Conservation (phyloP, 176 grass and related monocot species). For the Oryza rufipogon region DNA sequence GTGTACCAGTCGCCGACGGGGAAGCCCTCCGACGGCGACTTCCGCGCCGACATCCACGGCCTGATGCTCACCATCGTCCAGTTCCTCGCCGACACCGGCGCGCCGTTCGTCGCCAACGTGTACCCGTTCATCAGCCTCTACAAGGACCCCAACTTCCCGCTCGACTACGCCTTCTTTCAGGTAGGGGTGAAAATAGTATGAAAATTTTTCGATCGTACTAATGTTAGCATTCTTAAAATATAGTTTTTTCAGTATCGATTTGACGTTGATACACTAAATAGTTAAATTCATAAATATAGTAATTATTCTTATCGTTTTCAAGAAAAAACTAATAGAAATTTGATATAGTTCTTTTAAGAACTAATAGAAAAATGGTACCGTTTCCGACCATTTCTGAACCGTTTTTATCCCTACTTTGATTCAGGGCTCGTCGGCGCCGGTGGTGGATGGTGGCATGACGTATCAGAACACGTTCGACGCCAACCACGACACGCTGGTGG, state of each 20-base stretch:
- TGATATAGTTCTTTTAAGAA: too few species aligned
- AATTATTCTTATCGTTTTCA: too few species aligned
- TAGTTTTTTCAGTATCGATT: too few species aligned
- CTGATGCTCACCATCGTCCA: conserved; percentile 63
- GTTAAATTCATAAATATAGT: too few species aligned
- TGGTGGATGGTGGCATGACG: conserved; percentile 66
- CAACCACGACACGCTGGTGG: conserved; percentile 79
- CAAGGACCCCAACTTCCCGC: conserved; percentile 70
- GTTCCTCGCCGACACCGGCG: conserved; percentile 68
- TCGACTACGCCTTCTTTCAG: conserved; percentile 86
- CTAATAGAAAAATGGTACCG: too few species aligned
- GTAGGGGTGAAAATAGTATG: too few species aligned
- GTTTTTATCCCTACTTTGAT: too few species aligned
- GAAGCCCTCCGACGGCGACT: conserved; percentile 78
- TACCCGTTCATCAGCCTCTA: conserved; percentile 92
- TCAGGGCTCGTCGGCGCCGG: conserved; percentile 49
- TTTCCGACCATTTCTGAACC: too few species aligned
- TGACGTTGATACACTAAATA: too few species aligned
- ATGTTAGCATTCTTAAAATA: too few species aligned
- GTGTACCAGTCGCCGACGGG: conserved; percentile 64
- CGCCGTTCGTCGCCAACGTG: conserved; percentile 74
- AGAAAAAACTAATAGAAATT: too few species aligned
- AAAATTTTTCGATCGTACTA: too few species aligned
- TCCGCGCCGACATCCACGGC: conserved; percentile 72
- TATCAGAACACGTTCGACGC: conserved; percentile 82